Evolutionary conservation across 1,284 basidiomycete genomes (phyloP).

Genomic region (Sanghuangporus baumii): DNA sequence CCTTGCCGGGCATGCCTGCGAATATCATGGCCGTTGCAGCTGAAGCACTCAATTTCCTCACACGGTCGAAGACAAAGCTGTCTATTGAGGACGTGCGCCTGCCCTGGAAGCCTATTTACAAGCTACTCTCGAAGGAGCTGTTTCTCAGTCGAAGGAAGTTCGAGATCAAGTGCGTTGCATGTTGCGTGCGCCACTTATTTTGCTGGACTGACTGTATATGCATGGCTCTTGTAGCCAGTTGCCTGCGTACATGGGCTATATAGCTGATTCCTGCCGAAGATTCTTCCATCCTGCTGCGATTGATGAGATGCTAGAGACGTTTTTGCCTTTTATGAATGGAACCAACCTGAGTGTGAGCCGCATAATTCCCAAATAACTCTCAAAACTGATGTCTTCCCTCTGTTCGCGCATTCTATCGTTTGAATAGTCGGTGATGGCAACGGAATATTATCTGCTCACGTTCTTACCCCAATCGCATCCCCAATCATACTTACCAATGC

Average conservation of each 20-base stretch:
- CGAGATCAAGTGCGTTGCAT: conserved; percentile 59
- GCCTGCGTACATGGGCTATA: conserved; percentile 79
- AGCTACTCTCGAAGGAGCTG: conserved; percentile 75
- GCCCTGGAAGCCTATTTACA: conserved; percentile 84
- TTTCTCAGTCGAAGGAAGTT: conserved; percentile 82
- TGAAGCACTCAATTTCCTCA: conserved; percentile 50
- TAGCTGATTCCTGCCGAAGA: conserved; percentile 75
- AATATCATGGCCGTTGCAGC: conserved; percentile 53
- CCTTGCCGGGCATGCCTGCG: conserved; percentile 55
- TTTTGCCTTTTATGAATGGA: conserved; percentile 74
- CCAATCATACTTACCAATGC: conserved; percentile 74
- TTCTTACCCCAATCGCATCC: conserved; percentile 78
- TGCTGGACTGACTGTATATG: conserved; percentile 17
- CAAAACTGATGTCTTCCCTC: neutral
- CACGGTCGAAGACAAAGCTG: conserved; percentile 70
- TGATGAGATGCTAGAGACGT: conserved; percentile 83
- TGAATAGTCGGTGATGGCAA: conserved; percentile 62
- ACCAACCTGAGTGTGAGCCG: conserved; percentile 63
- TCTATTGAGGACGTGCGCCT: conserved; percentile 79
- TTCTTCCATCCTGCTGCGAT: conserved; percentile 91
- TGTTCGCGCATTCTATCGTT: neutral
- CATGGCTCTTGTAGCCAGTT: conserved; percentile 48
- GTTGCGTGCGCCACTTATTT: neutral
- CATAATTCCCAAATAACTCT: neutral
- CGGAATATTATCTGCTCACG: conserved; percentile 77